Evolutionary conservation across 768 basidiomycete genomes (phyloP), one percentile per base, ranked within the genome.

Genomic region (Boletus patriciae): DNA sequence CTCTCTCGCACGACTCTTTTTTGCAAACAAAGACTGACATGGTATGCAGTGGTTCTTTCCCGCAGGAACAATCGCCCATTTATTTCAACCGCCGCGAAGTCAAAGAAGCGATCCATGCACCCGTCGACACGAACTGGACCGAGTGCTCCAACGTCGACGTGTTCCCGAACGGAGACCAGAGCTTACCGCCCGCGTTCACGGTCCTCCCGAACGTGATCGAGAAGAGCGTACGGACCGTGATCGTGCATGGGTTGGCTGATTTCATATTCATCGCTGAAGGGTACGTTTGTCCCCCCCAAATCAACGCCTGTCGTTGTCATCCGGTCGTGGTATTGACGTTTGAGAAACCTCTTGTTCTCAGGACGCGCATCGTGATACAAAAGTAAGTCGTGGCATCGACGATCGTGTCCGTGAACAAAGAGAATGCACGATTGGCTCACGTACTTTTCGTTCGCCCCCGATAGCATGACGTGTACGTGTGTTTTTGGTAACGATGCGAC

Each of bases 131-230:
- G 10, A 65, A 73, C 21, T 91, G 89, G 89, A 55, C 67, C 11
- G 83, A 86, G 65, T 92, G 90, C 67, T 80, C 85, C 2, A 70
- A 80, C 60, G 54, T 78, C 5, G 59, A 81, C 50, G 87, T 90
- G 2, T 89, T 90, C 75, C 80, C 82, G 2, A 63, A 76, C 4
- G 83, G 83, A 13, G 89, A 90, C 65, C 66, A 55, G 11, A 88
- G 86, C 57, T 71, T 80, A 3, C 87, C 87, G 0, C 78, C 87
- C 9, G 79, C 81, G 0, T 77, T 89, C 50, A 82, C 77, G 6
- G 86, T 90, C 2, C 76, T 91, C 4, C 87, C 89, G 6, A 84
- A 76, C 58, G 87, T 88, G 52, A 90, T 92, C 52, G 86, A 89
- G 71, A 89, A 88, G 77, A 89, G 77, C 68, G 73, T 81, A 51